phyloP scores from a whole-genome alignment of 768 basidiomycete genomes.

The Amanita subjunquillea region DNA sequence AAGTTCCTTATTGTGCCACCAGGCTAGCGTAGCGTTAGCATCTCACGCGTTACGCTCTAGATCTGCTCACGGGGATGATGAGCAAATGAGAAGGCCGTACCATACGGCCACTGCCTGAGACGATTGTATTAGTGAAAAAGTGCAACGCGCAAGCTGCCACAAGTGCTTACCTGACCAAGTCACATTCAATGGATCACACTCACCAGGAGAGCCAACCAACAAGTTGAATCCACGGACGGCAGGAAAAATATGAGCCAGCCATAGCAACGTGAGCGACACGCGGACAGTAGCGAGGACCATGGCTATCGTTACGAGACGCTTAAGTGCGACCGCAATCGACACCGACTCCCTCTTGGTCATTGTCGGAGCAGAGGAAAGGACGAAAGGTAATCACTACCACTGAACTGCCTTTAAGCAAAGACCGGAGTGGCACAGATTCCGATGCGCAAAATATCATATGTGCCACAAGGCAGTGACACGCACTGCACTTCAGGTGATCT shows the following conservation, averaged over 20 bases:
- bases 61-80: conserved; percentile 13
- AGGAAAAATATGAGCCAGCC: neutral
- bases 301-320: neutral
- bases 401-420: neutral
- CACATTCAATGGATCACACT: conserved; percentile 15
- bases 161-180: conserved; percentile 16
- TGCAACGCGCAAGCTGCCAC: neutral
- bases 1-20: conserved; percentile 15
- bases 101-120: conserved; percentile 14
- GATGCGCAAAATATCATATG: neutral
- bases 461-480: neutral
- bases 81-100: conserved; percentile 14
- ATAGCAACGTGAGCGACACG: neutral
- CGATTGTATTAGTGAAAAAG: neutral
- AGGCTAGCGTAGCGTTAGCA: conserved; percentile 28
- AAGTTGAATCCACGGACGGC: conserved; percentile 8
- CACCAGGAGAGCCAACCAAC: conserved; percentile 12
- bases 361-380: neutral
- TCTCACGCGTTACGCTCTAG: neutral
- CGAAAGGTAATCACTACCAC: neutral
- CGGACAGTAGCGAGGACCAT: neutral
- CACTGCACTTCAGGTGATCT: neutral
- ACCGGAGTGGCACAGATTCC: neutral
- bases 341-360: neutral
- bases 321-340: too few relatives aligned